phyloP scores from a whole-genome alignment of 2,329 filamentous ascomycete species.

The Cladobotryum mycophilum region DNA sequence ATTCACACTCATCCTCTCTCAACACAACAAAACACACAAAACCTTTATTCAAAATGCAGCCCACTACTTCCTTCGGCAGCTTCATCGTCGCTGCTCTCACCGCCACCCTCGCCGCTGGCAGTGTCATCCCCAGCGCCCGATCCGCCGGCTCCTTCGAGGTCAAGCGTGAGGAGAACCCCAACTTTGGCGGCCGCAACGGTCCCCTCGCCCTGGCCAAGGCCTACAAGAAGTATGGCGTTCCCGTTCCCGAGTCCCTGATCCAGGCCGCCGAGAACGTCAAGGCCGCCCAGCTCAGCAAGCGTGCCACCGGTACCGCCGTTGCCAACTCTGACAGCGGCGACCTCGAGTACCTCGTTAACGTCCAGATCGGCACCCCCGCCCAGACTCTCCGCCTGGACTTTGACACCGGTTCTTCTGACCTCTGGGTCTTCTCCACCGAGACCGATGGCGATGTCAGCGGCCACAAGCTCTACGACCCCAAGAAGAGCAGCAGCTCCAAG shows the following conservation, averaged over 20 bases:
- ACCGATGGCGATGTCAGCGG: slow-evolving; percentile 32
- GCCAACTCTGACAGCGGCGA: slow-evolving; percentile 9
- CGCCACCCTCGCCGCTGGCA: slow-evolving; percentile 9
- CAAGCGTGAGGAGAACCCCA: slow-evolving; percentile 5
- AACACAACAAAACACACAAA: background rate
- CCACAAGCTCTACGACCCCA: slow-evolving; percentile 34
- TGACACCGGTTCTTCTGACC: slow-evolving; percentile 21
- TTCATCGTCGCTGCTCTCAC: slow-evolving; percentile 9
- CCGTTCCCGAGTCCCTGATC: slow-evolving; percentile 8
- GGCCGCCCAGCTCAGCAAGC: slow-evolving; percentile 1
- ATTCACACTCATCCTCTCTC: background rate
- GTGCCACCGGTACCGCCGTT: slow-evolving; percentile 6
- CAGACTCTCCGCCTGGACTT: slow-evolving; percentile 16
- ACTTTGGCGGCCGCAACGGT: slow-evolving; percentile 8
- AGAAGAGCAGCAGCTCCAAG: slow-evolving; percentile 31
- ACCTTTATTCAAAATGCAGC: slow-evolving; percentile 5
- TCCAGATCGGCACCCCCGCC: slow-evolving; percentile 16
- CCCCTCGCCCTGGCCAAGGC: slow-evolving; percentile 13
- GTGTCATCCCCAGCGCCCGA: slow-evolving; percentile 1
- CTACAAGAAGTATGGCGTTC: slow-evolving; percentile 13
- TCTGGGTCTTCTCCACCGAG: slow-evolving; percentile 36
- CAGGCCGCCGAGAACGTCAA: slow-evolving; percentile 8
- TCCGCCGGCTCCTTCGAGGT: slow-evolving; percentile 7
- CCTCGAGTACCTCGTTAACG: slow-evolving; percentile 12
- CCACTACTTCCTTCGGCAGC: slow-evolving; percentile 5